phyloP scores from a whole-genome alignment of 225 moss, liverwort and hornwort genomes.

The Physcomitrium patens region DNA sequence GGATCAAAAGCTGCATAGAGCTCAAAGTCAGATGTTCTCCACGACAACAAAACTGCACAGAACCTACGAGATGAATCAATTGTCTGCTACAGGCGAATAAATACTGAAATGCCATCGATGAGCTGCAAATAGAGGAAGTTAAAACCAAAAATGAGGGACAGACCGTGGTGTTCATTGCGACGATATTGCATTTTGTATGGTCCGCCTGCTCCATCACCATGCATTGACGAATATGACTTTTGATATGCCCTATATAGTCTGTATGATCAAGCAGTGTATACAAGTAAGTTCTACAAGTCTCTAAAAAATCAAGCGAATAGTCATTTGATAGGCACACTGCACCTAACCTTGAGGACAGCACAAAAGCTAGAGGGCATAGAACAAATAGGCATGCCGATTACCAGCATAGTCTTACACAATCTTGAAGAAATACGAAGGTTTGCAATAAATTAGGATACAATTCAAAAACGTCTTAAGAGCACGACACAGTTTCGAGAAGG shows the following conservation, averaged over 20 bases:
- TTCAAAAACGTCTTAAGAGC: neutral
- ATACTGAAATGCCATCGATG: neutral
- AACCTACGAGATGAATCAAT: constrained; percentile 41
- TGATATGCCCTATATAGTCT: constrained; percentile 92
- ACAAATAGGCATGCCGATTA: neutral
- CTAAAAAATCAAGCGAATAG: constrained; percentile 4
- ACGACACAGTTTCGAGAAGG: neutral
- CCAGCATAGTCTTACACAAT: neutral
- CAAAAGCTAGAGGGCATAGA: neutral
- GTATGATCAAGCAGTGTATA: constrained; percentile 25
- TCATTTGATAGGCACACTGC: neutral
- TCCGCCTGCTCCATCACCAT: constrained; percentile 65
- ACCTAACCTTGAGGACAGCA: neutral
- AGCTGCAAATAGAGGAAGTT: constrained; percentile 9
- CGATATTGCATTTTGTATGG: constrained; percentile 95
- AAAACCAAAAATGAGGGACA: constrained; percentile 5
- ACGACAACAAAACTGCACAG: constrained; percentile 78
- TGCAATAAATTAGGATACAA: neutral
- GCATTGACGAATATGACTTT: constrained; percentile 88
- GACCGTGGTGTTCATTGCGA: constrained; percentile 85
- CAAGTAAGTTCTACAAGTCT: constrained; percentile 14
- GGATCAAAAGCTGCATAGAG: constrained; percentile 96
- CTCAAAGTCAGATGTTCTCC: constrained; percentile 96
- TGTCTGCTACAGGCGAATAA: constrained; percentile 17
- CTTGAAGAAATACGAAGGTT: neutral